Conservation (phyloP, 805 yeast species). For the Blastobotrys americana region DNA sequence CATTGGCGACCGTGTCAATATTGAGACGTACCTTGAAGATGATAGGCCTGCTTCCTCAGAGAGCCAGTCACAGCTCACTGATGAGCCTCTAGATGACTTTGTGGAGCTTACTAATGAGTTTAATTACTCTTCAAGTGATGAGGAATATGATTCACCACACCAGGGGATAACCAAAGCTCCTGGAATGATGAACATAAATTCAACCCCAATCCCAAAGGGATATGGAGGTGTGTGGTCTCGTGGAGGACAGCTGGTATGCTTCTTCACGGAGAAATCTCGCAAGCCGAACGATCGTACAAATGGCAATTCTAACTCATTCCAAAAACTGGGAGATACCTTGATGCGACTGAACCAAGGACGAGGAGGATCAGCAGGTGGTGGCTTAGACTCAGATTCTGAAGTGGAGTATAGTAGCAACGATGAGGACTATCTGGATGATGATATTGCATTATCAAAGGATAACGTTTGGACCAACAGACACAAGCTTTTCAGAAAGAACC, state of each 20-base stretch:
- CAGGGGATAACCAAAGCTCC: too few relatives aligned
- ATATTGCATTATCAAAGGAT: constrained; percentile 3
- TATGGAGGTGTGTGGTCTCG: constrained; percentile 89
- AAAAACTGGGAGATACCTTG: too few relatives aligned
- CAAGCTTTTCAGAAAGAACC: not conserved
- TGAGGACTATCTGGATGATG: not conserved
- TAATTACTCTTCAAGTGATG: constrained; percentile 10
- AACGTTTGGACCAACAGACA: constrained; percentile 1
- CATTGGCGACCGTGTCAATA: constrained; percentile 54
- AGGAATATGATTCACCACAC: constrained; percentile 28
- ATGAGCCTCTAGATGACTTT: constrained; percentile 1
- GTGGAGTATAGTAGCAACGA: constrained; percentile 3
- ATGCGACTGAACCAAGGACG: not conserved
- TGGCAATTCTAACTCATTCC: not conserved
- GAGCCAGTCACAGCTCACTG: constrained; percentile 3
- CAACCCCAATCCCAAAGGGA: constrained; percentile 78
- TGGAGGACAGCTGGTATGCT: constrained; percentile 72
- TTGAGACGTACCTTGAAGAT: constrained; percentile 14
- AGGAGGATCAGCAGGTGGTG: not conserved
- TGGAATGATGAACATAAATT: not conserved
- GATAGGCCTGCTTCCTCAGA: not conserved
- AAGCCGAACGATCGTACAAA: not conserved
- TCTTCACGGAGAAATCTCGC: constrained; percentile 54
- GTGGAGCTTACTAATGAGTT: constrained; percentile 4
- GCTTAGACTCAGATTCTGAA: not conserved